phyloP scores from a whole-genome alignment of 352 stramenopile genomes.

The Phytopythium chamaehyphon region DNA sequence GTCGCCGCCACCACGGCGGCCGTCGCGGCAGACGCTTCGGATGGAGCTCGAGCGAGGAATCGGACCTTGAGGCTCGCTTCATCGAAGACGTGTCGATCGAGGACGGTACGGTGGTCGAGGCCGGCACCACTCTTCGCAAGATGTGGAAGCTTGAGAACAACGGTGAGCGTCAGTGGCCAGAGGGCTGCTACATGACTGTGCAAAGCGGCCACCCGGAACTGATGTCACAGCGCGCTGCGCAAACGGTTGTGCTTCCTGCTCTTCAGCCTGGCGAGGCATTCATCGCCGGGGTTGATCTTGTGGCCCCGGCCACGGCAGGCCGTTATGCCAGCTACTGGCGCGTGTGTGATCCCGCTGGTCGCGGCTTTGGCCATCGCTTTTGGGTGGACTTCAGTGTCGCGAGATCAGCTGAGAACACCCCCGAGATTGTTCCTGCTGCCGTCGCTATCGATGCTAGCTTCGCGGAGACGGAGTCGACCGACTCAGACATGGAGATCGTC shows the following conservation, averaged over 20 bases:
- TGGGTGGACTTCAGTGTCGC: slow-evolving; percentile 78
- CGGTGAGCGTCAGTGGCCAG: slow-evolving; percentile 40
- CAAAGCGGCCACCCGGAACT: slow-evolving; percentile 30
- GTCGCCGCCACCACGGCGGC: not conserved
- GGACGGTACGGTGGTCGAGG: slow-evolving; percentile 62
- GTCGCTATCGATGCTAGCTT: slow-evolving; percentile 1
- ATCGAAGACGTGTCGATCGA: slow-evolving; percentile 75
- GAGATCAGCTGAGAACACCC: not conserved
- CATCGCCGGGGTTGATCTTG: slow-evolving; percentile 28
- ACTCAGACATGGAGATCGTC: slow-evolving; percentile 43
- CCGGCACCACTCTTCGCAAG: slow-evolving; percentile 51
- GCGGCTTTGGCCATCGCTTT: slow-evolving; percentile 79
- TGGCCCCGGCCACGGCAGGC: slow-evolving; percentile 28
- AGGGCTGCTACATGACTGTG: slow-evolving; percentile 43
- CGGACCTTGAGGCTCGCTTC: slow-evolving; percentile 44
- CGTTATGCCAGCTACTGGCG: slow-evolving; percentile 86
- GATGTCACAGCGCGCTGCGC: slow-evolving; percentile 20
- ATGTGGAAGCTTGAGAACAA: slow-evolving; percentile 78
- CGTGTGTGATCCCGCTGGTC: slow-evolving; percentile 52
- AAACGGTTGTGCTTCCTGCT: slow-evolving; percentile 25
- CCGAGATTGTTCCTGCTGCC: not conserved
- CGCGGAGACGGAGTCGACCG: slow-evolving; percentile 11
- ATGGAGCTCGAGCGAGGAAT: slow-evolving; percentile 6
- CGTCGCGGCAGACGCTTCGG: slow-evolving; percentile 8
- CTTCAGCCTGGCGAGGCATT: slow-evolving; percentile 27